phyloP scores from a whole-genome alignment of 225 moss, liverwort and hornwort genomes.

The Pseudisothecium myosuroides region DNA sequence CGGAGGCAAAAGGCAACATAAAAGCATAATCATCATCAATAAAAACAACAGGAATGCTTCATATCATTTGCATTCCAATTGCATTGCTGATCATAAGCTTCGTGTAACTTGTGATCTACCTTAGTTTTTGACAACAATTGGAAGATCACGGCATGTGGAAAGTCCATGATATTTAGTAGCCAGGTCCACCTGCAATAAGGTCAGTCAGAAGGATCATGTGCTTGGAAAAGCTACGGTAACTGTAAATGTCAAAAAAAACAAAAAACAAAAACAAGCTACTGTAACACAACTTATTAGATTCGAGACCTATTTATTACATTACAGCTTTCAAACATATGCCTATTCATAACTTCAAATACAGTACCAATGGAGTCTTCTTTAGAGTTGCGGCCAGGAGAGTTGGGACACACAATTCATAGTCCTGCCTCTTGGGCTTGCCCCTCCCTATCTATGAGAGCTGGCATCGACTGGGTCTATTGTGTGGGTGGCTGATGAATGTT shows the following conservation, averaged over 20 bases:
- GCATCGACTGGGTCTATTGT: rapidly evolving
- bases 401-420: not conserved
- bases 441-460: not conserved
- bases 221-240: not conserved
- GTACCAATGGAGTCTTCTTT: not conserved
- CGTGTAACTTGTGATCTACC: not conserved
- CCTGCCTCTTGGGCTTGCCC: not conserved
- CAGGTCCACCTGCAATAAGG: not conserved
- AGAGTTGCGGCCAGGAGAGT: not conserved
- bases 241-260: too few relatives aligned
- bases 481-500: not conserved
- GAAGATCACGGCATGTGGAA: not conserved
- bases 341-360: not conserved
- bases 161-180: not conserved
- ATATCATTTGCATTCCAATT: not conserved
- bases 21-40: too few relatives aligned
- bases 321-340: not conserved
- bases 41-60: too few relatives aligned
- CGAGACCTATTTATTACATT: not conserved
- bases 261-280: too few relatives aligned
- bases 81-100: too few relatives aligned
- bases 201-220: not conserved
- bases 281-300: not conserved
- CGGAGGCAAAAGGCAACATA: too few relatives aligned
- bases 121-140: too few relatives aligned